phyloP scores from a whole-genome alignment of 1,284 basidiomycete genomes.

The Malassezia arunalokei region DNA sequence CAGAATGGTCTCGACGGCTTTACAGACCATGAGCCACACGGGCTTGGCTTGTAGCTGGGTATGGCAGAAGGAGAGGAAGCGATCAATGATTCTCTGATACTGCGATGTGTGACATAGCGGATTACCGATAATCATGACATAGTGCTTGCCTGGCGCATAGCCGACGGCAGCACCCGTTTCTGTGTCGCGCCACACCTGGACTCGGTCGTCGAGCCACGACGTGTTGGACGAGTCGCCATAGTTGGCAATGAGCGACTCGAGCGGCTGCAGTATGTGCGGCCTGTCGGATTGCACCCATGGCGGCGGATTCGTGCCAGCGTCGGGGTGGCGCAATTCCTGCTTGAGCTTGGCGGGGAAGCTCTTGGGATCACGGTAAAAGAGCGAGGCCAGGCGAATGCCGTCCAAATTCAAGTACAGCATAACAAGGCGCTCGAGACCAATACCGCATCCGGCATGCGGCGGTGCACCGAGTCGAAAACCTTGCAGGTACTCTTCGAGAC shows the following conservation, averaged over 20 bases:
- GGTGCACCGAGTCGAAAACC: slow-evolving; percentile 42
- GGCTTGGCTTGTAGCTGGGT: slow-evolving; percentile 49
- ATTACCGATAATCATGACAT: slow-evolving; percentile 51
- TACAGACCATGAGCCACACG: slow-evolving; percentile 52
- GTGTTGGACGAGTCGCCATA: slow-evolving; percentile 55
- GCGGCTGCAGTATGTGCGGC: slow-evolving; percentile 28
- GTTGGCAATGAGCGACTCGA: slow-evolving; percentile 51
- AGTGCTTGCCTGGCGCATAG: slow-evolving; percentile 48
- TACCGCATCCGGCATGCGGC: slow-evolving; percentile 43
- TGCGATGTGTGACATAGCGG: slow-evolving; percentile 51
- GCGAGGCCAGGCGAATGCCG: slow-evolving; percentile 37
- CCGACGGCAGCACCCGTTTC: slow-evolving; percentile 52
- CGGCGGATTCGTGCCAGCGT: slow-evolving; percentile 35
- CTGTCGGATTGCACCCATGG: slow-evolving; percentile 25
- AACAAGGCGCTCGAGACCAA: slow-evolving; percentile 42
- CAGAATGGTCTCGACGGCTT: slow-evolving; percentile 50
- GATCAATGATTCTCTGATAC: slow-evolving; percentile 48
- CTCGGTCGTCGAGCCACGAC: slow-evolving; percentile 54
- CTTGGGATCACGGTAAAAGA: slow-evolving; percentile 44
- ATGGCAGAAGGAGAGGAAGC: slow-evolving; percentile 48
- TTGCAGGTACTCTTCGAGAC: slow-evolving; percentile 41
- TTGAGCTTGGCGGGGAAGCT: slow-evolving; percentile 25
- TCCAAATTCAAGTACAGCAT: slow-evolving; percentile 44
- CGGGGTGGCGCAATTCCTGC: slow-evolving; percentile 31
- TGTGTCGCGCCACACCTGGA: slow-evolving; percentile 52